Percentiles rank a stretch among this genome's conserved stretches.
These are phyloP conservation scores for Ascobolus immersus DNA, from an alignment of 495 filamentous ascomycete species.

Conservation along the genomic window DNA sequence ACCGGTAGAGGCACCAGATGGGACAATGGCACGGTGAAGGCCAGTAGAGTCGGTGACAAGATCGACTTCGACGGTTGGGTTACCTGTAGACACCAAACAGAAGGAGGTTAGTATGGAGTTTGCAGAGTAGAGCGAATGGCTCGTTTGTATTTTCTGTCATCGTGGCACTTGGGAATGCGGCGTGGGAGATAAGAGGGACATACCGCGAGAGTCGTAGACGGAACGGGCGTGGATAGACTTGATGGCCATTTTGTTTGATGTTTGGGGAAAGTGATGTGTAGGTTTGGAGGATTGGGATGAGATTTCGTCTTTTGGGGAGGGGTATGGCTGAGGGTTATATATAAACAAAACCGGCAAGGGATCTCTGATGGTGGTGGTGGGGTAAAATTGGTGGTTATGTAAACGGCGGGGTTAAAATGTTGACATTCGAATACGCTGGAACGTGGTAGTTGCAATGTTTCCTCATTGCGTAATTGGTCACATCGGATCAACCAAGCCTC, in stretches of 20 bases:
- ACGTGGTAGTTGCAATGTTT: no score
- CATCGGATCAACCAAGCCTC: no score
- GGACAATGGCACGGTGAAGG: slow-evolving; percentile 94
- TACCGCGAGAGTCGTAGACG: slow-evolving; percentile 98
- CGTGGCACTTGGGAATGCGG: not conserved
- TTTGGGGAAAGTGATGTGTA: no score
- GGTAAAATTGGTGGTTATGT: no score
- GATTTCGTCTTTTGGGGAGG: no score
- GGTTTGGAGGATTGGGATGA: no score
- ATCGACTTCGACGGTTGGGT: slow-evolving; percentile 46
- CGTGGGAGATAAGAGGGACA: not conserved
- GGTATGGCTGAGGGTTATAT: no score
- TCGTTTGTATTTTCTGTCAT: not conserved
- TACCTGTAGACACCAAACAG: slow-evolving; percentile 5
- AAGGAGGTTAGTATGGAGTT: slow-evolving; percentile 43
- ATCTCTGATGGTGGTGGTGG: no score
- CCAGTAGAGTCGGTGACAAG: slow-evolving; percentile 75
- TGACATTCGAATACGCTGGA: no score
- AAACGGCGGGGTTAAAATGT: no score
- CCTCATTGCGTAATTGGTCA: no score
- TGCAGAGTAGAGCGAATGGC: slow-evolving; percentile 14
- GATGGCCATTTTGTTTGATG: slow-evolving; percentile 51
- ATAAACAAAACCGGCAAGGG: no score
- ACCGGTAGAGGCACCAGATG: slow-evolving; percentile 90
- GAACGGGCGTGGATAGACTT: slow-evolving; percentile 94